Percentiles rank a stretch among this genome's conserved stretches.
phyloP scores from a whole-genome alignment of 2,329 filamentous ascomycete genomes.

The Teratosphaeria viscida region DNA sequence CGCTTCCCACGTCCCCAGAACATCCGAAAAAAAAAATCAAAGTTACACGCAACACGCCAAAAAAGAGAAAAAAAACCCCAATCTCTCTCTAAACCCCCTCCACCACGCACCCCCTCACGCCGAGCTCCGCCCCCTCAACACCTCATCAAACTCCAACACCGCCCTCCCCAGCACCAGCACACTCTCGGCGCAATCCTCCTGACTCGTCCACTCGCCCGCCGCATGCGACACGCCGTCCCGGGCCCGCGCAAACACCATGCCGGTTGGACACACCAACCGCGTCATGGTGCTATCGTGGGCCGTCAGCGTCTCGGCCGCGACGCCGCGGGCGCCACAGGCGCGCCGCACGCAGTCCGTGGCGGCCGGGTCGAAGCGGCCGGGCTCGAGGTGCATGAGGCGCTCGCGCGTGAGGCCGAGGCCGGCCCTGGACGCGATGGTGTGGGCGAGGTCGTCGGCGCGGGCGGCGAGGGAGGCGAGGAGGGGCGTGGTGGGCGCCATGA shows the following conservation, averaged over 20 bases:
- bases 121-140: background rate
- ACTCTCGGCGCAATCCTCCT: background rate
- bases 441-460: background rate
- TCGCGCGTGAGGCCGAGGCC: too few species aligned
- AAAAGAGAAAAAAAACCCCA: too few species aligned
- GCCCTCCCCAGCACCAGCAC: background rate
- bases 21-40: background rate
- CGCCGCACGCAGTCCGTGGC: background rate
- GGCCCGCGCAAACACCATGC: background rate
- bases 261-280: background rate
- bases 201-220: background rate
- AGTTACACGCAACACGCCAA: too few species aligned
- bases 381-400: background rate
- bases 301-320: background rate
- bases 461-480: too few species aligned
- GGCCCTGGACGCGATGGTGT: background rate
- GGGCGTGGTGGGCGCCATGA: slow-evolving; percentile 8
- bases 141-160: background rate
- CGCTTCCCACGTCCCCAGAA: background rate
- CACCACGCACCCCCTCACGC: too few species aligned
- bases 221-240: background rate
- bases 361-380: background rate
- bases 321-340: background rate
- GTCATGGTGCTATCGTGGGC: background rate
- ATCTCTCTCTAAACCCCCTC: too few species aligned